Evolutionary conservation across 108 stramenopile species (phyloP).

Genomic region (Thalassiosira profunda): DNA sequence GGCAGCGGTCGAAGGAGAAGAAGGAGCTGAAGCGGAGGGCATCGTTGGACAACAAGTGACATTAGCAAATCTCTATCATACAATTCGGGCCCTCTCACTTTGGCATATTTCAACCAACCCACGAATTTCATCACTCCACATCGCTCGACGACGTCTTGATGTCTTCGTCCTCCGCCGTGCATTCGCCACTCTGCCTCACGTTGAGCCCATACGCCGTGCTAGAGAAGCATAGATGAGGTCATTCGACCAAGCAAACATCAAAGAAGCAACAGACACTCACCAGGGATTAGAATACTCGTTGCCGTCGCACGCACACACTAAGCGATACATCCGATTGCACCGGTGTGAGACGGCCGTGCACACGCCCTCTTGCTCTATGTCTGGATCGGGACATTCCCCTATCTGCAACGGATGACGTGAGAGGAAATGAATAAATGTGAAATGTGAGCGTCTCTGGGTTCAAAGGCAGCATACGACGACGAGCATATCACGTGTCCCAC

Average conservation of each 20-base stretch:
- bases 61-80: not conserved
- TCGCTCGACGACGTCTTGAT: not conserved
- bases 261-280: no score
- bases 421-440: not conserved
- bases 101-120: no score
- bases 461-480: no score
- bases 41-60: no score
- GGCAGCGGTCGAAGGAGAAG: slow-evolving; percentile 9
- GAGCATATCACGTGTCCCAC: not conserved
- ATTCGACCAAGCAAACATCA: no score
- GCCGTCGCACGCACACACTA: not conserved
- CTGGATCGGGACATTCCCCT: slow-evolving; percentile 1
- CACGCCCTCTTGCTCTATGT: not conserved
- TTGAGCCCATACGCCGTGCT: not conserved
- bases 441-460: no score
- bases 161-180: not conserved
- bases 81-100: no score
- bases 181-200: not conserved
- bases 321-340: not conserved
- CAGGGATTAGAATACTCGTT: not conserved
- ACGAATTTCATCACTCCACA: no score
- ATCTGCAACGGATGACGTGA: not conserved
- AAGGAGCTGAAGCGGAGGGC: not conserved
- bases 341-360: not conserved
- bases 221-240: no score